phyloP scores from a whole-genome alignment of 2,329 filamentous ascomycete species.

The Lachnellula occidentalis region DNA sequence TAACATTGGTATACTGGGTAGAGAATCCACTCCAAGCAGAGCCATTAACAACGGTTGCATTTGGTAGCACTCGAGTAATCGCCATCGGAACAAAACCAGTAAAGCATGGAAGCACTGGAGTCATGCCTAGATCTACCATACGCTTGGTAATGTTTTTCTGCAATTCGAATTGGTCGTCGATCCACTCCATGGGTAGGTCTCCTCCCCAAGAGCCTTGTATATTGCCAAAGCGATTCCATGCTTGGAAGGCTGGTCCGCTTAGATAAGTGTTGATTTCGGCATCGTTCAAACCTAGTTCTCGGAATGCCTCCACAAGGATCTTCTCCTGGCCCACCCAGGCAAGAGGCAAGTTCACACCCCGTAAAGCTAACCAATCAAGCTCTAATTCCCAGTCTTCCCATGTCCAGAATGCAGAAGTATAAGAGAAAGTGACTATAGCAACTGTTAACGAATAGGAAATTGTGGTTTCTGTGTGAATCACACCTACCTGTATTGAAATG shows the following conservation, averaged over 20 bases:
- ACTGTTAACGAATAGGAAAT: background rate
- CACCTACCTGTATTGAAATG: conserved; percentile 45
- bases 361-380: conserved; percentile 47
- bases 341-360: conserved; percentile 46
- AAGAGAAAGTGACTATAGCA: conserved; percentile 43
- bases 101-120: conserved; percentile 45
- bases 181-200: conserved; percentile 40
- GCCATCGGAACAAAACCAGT: conserved; percentile 44
- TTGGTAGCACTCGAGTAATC: conserved; percentile 37
- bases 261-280: conserved; percentile 42
- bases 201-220: conserved; percentile 46
- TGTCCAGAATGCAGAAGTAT: conserved; percentile 45
- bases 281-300: conserved; percentile 39
- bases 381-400: conserved; percentile 49
- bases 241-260: conserved; percentile 45
- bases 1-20: conserved; percentile 38
- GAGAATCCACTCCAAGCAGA: conserved; percentile 41
- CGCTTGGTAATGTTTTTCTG: conserved; percentile 43
- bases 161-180: conserved; percentile 42
- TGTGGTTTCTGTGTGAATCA: background rate
- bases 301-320: conserved; percentile 43
- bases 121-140: conserved; percentile 49
- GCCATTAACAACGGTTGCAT: conserved; percentile 39
- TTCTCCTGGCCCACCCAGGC: conserved; percentile 49
- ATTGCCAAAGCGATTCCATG: conserved; percentile 51